These are phyloP conservation scores for Fomitopsis palustris DNA, from an alignment of 1,284 basidiomycete species.

Conservation along the genomic window DNA sequence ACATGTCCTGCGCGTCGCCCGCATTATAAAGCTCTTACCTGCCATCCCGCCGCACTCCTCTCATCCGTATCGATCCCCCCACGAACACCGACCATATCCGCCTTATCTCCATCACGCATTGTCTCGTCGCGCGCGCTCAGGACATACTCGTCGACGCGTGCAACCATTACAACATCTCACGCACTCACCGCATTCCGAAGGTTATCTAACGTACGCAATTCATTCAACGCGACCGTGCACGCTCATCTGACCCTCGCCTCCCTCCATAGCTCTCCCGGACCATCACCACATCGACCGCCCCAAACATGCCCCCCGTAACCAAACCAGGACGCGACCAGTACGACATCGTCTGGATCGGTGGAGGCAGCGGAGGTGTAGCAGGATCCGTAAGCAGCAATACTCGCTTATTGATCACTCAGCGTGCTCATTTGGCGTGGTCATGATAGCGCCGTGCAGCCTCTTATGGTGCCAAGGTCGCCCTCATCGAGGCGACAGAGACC, in stretches of 20 bases:
- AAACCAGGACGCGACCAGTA: slow-evolving; percentile 64
- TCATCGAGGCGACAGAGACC: slow-evolving; percentile 76
- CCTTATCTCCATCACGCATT: slow-evolving; percentile 1
- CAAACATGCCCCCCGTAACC: slow-evolving; percentile 67
- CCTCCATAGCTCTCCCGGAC: slow-evolving; percentile 50
- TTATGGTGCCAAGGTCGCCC: slow-evolving; percentile 92
- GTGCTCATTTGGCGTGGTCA: neutral
- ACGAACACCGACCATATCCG: slow-evolving; percentile 1
- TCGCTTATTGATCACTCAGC: neutral
- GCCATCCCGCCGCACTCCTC: neutral
- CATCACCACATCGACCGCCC: slow-evolving; percentile 33
- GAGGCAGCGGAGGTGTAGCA: slow-evolving; percentile 81
- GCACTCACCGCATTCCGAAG: slow-evolving; percentile 17
- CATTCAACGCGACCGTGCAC: neutral
- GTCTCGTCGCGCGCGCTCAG: neutral
- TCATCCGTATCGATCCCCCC: slow-evolving; percentile 1
- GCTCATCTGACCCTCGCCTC: neutral
- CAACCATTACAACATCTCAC: neutral
- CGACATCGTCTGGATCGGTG: slow-evolving; percentile 81
- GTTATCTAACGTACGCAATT: slow-evolving; percentile 13
- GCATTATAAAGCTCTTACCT: neutral
- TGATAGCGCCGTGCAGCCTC: slow-evolving; percentile 81
- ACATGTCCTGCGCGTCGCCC: slow-evolving; percentile 1
- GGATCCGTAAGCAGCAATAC: slow-evolving; percentile 54
- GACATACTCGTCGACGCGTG: neutral